These are phyloP conservation scores for Leccinum variicolor DNA, from an alignment of 768 basidiomycete species.

Conservation along the genomic window DNA sequence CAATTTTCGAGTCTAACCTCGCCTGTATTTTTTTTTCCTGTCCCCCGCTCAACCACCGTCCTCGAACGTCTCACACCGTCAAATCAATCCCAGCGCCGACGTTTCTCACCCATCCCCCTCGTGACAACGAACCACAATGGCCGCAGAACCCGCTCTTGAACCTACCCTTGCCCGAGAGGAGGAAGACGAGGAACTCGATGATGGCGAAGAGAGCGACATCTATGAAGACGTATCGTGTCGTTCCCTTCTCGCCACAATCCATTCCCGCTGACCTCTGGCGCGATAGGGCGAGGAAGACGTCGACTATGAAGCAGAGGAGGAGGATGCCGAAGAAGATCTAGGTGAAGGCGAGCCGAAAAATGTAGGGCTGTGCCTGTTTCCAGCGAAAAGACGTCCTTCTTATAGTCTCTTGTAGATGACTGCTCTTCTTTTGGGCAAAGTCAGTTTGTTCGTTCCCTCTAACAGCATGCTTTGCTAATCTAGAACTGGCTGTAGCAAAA, in stretches of 20 bases:
- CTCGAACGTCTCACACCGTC: background rate
- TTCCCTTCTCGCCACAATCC: background rate
- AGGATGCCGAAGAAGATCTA: background rate
- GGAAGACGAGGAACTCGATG: conserved; percentile 5
- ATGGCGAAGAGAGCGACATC: conserved; percentile 28
- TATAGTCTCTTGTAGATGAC: conserved; percentile 20
- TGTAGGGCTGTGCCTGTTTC: conserved; percentile 9
- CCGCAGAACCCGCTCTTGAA: conserved; percentile 18
- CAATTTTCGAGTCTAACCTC: background rate
- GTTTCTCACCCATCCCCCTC: conserved; percentile 5
- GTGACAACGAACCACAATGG: conserved; percentile 14
- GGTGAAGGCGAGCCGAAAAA: background rate
- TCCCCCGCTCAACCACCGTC: conserved; percentile 11
- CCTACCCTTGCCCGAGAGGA: conserved; percentile 1
- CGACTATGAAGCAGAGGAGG: conserved; percentile 12
- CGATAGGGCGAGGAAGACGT: conserved; percentile 22
- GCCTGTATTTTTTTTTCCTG: conserved; percentile 3
- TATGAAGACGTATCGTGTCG: conserved; percentile 25
- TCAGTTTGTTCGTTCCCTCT: background rate
- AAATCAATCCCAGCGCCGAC: conserved; percentile 4
- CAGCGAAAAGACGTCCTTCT: conserved; percentile 3
- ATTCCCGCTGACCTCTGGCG: background rate
- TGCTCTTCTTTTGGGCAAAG: conserved; percentile 21
- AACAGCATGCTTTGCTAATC: background rate
- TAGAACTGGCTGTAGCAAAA: conserved; percentile 7